Base-by-base conservation (phyloP, 2,329 filamentous ascomycete genomes). In the Alternaria dauci region DNA sequence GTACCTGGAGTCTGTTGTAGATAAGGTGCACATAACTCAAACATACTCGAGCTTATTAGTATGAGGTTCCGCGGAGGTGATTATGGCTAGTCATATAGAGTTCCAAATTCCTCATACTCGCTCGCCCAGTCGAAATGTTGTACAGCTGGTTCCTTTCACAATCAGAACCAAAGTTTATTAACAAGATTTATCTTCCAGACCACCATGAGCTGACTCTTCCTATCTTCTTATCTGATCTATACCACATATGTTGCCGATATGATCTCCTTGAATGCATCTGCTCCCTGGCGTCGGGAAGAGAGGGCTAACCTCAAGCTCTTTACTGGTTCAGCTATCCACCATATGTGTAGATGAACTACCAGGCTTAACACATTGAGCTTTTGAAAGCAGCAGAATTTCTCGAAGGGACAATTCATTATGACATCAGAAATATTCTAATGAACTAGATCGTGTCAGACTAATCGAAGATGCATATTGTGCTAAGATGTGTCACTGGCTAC, bases 291-390 rank as follows among this genome's bases (percentile, higher is more conserved):
- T 58, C 63, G 69, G 62, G 36, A 73, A 75, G 74, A 74, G 62
- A 30, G 11, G 53, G 54, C 52, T 36, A 46, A 62, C 48, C 44
- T 63, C 34, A 62, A 56, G 52, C 52, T 64, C 51, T 47, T 53
- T 36, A 62, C 62, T 44, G 1, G 20, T 0, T 4, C 18, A 34
- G n/a, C 50, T 30, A 16, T 58, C 70, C 25, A 67, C 69, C 26
- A 72, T 76, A 58, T 74, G 71, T 41, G 72, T 70, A 30, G 69
- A 71, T 46, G 69, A 73, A 70, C 72, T 55, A 73, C 68, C 46
- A 61, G 70, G 50, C 20, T 69, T 34, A 75, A 74, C 61, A 75
- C 71, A 7, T 71, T 74, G 69, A 52, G 71, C 63, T 20, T 12
- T 11, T 7, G 3, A 18, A 34, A 9, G 11, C 14, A 1, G 16